Evolutionary conservation across 2,329 filamentous ascomycete genomes (phyloP), one percentile per base, ranked within the genome.

Genomic region (Fusarium hostae): DNA sequence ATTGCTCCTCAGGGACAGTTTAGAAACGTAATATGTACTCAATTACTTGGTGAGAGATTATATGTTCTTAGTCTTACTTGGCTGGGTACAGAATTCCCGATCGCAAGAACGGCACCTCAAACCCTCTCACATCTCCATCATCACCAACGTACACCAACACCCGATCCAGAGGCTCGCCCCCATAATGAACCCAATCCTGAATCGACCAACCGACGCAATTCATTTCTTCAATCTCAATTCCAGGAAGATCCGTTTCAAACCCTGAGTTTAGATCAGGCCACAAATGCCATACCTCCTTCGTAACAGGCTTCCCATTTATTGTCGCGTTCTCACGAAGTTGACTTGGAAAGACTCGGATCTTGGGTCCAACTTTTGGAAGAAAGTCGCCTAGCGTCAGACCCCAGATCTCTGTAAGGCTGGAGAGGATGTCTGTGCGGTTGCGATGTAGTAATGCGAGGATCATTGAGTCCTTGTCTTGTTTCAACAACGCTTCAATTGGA

Each of bases 151-250:
- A 50, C 0, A 83, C 75, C 4, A 81, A 44, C 11, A 82, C 64
- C 11, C 77, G 67, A 47, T 82, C 79, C 15, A 82, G 39, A 3
- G 80, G 75, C 61, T 81, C 75, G 13, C 78, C 71, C 0, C 78
- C 79, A 59, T 82, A 82, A 32, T 80, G 76, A 26, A 82, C 65
- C 79, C 78, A 82, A 37, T 82, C 79, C 1, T 75, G 76, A 8
- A 79, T 60, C 37, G 75, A 78, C 80, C 79, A 82, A 6, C 74
- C 69, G 3, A 74, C 30, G 41, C 79, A 82, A 22, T 75, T 74
- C n/a, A 75, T 63, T 3, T 62, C 59, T 15, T 72, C 63, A 16
- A 79, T 39, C 0, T 55, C 61, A 9, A 61, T 59, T 0, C 76
- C 76, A 0, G 80, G 79, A 4, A 83, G 70, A 32, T 81, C 78